Evolutionary conservation across 202 grass and related monocot species (phyloP).

Genomic region (Musa balbisiana): DNA sequence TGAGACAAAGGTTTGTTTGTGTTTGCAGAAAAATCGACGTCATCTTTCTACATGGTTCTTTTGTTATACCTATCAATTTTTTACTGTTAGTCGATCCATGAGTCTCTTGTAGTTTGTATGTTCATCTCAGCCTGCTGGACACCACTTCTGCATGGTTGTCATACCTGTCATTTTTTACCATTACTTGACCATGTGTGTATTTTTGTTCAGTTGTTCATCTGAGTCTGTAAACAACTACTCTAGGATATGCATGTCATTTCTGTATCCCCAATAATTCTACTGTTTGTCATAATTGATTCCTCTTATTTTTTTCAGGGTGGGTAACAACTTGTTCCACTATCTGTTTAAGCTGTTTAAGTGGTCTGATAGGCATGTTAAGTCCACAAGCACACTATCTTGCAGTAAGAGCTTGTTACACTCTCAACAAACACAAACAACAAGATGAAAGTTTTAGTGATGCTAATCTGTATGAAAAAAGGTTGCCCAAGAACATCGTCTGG

Average conservation of each 20-base stretch:
- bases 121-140: too few relatives aligned
- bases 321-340: background rate
- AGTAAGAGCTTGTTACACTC: background rate
- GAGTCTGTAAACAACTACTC: too few relatives aligned
- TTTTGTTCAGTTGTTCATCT: too few relatives aligned
- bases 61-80: background rate
- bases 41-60: background rate
- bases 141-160: too few relatives aligned
- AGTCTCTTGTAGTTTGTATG: too few relatives aligned
- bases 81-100: background rate
- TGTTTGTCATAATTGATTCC: too few relatives aligned
- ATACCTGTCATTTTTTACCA: too few relatives aligned
- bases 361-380: background rate
- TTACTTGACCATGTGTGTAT: too few relatives aligned
- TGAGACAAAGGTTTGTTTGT: conserved; percentile 58
- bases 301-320: too few relatives aligned
- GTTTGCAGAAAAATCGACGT: background rate
- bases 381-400: background rate
- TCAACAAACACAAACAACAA: background rate
- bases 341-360: background rate
- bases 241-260: too few relatives aligned
- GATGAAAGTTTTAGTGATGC: background rate
- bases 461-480: background rate
- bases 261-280: too few relatives aligned
- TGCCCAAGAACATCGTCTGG: background rate